A percentile compares a stretch with the other conserved stretches of the same genome.
Conservation (phyloP, 768 basidiomycete species). For the Candolleomyces aberdarensis region DNA sequence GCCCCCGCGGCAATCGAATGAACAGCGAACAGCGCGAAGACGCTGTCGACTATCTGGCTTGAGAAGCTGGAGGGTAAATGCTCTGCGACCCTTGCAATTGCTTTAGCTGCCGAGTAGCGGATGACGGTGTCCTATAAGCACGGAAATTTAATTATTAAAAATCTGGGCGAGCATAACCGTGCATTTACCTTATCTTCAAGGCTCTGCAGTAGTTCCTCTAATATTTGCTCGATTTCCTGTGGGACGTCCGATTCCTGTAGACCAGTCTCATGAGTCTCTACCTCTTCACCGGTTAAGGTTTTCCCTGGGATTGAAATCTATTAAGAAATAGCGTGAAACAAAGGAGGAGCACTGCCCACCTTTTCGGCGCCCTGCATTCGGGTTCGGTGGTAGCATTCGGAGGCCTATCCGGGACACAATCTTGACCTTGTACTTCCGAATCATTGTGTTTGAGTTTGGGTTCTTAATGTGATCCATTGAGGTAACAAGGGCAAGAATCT, state of each 20-base stretch:
- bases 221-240: constrained; percentile 68
- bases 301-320: constrained; percentile 1
- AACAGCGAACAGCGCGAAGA: constrained; percentile 73
- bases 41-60: constrained; percentile 77
- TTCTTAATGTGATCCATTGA: constrained; percentile 36
- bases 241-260: constrained; percentile 61
- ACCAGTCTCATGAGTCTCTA: background rate
- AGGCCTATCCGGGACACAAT: constrained; percentile 62
- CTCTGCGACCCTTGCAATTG: constrained; percentile 79
- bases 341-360: constrained; percentile 27
- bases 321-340: background rate
- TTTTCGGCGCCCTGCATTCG: constrained; percentile 33
- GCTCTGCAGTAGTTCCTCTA: constrained; percentile 69
- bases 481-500: constrained; percentile 44
- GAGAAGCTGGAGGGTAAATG: constrained; percentile 74
- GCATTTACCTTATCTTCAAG: constrained; percentile 77
- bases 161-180: too few species aligned
- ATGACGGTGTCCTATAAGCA: constrained; percentile 81
- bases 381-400: constrained; percentile 53
- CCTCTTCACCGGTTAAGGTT: constrained; percentile 21
- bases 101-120: constrained; percentile 93
- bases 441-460: constrained; percentile 55
- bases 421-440: constrained; percentile 70
- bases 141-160: background rate
- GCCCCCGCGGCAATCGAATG: constrained; percentile 64